Percentiles rank a stretch among this genome's conserved stretches.
Evolutionary conservation across 306 rosid genomes (phyloP).

Genomic region (Elaeagnus macrophylla): DNA sequence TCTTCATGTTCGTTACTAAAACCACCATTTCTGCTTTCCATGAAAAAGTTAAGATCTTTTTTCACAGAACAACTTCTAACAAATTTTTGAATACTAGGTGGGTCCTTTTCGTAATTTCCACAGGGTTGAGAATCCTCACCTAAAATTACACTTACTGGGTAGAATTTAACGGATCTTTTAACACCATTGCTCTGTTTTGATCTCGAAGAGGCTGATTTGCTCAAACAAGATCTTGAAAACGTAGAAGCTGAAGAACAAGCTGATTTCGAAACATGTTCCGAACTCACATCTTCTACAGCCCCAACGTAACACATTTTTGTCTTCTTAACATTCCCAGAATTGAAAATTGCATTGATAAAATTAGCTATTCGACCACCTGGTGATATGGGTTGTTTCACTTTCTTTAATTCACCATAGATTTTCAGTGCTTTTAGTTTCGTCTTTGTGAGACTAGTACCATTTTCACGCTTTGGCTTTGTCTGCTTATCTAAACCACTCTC

Average conservation of each 20-base stretch:
- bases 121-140: conserved; percentile 46
- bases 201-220: conserved; percentile 26
- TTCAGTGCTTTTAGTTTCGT: conserved; percentile 46
- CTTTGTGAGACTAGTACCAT: conserved; percentile 27
- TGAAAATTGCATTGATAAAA: conserved; percentile 59
- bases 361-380: conserved; percentile 46
- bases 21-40: too few species aligned
- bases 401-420: conserved; percentile 49
- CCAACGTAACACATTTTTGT: conserved; percentile 70
- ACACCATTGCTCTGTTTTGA: conserved; percentile 28
- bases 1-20: conserved; percentile 19
- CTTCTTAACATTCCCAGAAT: conserved; percentile 54
- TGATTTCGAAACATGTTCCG: conserved; percentile 38
- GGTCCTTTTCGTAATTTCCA: conserved; percentile 30
- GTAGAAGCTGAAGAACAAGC: conserved; percentile 22
- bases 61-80: conserved; percentile 21
- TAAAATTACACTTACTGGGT: conserved; percentile 40
- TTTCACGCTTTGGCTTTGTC: conserved; percentile 16
- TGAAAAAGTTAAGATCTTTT: conserved; percentile 11
- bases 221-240: conserved; percentile 52
- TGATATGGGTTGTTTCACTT: conserved; percentile 70
- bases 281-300: conserved; percentile 49
- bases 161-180: conserved; percentile 49
- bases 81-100: conserved; percentile 25
- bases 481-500: conserved; percentile 17